Percentiles rank a stretch among this genome's conserved stretches.
phyloP scores from a whole-genome alignment of 805 yeast species.

The Komagataella phaffii region DNA sequence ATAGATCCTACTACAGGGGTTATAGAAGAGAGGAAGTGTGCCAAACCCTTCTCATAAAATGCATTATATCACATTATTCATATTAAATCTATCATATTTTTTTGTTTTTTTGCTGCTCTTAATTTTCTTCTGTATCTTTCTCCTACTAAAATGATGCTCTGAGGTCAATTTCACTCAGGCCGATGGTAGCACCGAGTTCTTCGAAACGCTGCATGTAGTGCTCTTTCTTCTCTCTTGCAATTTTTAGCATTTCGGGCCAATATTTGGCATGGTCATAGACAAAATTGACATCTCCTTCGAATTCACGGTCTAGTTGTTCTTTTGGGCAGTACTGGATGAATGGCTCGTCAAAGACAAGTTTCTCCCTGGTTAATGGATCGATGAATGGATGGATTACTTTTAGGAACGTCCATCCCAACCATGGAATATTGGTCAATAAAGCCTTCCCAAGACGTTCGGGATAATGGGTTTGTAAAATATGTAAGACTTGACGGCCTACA shows the following conservation, averaged over 20 bases:
- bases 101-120: not conserved
- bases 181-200: slow-evolving; percentile 59
- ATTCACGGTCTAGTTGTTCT: slow-evolving; percentile 69
- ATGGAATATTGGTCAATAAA: slow-evolving; percentile 81
- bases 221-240: slow-evolving; percentile 45
- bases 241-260: slow-evolving; percentile 58
- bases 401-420: slow-evolving; percentile 86
- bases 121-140: not conserved
- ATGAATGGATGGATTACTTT: slow-evolving; percentile 90
- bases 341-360: slow-evolving; percentile 84
- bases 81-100: not conserved
- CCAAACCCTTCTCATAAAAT: slow-evolving; percentile 53
- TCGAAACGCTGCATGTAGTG: slow-evolving; percentile 58
- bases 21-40: slow-evolving; percentile 76
- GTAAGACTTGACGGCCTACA: slow-evolving; percentile 83
- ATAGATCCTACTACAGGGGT: slow-evolving; percentile 62
- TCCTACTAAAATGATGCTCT: slow-evolving; percentile 22
- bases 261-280: slow-evolving; percentile 69
- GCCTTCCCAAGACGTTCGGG: slow-evolving; percentile 96
- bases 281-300: slow-evolving; percentile 80
- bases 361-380: slow-evolving; percentile 90
- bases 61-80: not conserved
- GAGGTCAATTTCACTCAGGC: slow-evolving; percentile 73
- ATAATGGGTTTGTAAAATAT: slow-evolving; percentile 90
- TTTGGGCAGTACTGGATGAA: slow-evolving; percentile 70